Conservation (phyloP, 164 flowering plant genomes). For the Saururus chinensis region DNA sequence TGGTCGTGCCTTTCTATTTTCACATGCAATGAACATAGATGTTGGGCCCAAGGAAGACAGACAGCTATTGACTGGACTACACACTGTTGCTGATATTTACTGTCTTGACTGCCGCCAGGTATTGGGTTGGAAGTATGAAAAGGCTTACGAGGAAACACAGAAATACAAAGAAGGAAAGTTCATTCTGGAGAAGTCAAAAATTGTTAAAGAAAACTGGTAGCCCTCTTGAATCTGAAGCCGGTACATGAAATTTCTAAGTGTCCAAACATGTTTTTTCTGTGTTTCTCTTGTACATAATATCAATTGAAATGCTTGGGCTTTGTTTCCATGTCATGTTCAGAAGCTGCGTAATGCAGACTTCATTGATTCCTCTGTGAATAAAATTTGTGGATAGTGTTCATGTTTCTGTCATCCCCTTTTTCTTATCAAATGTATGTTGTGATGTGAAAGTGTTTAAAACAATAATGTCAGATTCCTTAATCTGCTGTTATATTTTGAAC, state of each 20-base stretch:
- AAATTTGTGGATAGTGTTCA: conserved; percentile 1
- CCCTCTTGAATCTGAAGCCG: not conserved
- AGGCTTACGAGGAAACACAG: conserved; percentile 46
- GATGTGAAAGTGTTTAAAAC: not conserved
- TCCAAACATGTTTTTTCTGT: conserved; percentile 10
- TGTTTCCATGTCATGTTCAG: conserved; percentile 1
- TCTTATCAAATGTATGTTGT: not conserved
- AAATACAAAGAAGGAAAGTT: conserved; percentile 61
- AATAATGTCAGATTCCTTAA: too few relatives aligned
- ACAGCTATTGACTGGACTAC: conserved; percentile 46
- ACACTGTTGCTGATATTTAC: conserved; percentile 47
- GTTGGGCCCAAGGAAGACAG: conserved; percentile 46
- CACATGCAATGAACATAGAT: conserved; percentile 44
- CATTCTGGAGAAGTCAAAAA: conserved; percentile 46
- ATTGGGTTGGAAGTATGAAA: conserved; percentile 56
- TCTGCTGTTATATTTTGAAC: too few relatives aligned
- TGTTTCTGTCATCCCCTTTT: not conserved
- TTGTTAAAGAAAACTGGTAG: conserved; percentile 45
- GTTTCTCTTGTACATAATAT: conserved; percentile 19
- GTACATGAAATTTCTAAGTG: not conserved
- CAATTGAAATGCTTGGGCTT: conserved; percentile 18
- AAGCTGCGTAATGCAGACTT: conserved; percentile 6
- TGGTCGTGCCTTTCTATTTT: conserved; percentile 46
- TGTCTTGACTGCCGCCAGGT: conserved; percentile 43
- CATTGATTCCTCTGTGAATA: conserved; percentile 8